Conservation (phyloP, 2,329 filamentous ascomycete species). For the Aspergillus fischeri region DNA sequence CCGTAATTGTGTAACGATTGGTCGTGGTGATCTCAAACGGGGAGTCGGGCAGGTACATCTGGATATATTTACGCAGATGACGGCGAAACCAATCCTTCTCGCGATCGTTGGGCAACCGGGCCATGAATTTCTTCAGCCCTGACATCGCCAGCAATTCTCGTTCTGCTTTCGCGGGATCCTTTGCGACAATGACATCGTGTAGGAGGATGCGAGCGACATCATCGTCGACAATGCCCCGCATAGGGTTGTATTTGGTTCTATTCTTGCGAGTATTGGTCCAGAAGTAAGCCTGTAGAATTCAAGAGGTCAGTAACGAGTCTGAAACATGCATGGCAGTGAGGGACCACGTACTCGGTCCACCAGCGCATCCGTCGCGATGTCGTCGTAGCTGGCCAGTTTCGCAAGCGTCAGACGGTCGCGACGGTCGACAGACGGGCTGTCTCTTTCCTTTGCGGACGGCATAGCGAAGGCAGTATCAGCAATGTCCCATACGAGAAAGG, state of each 20-base stretch:
- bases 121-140: slow-evolving; percentile 69
- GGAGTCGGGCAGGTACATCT: slow-evolving; percentile 89
- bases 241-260: slow-evolving; percentile 76
- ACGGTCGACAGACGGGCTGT: slow-evolving; percentile 29
- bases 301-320: slow-evolving; percentile 13
- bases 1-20: slow-evolving; percentile 89
- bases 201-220: slow-evolving; percentile 58
- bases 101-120: slow-evolving; percentile 64
- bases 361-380: slow-evolving; percentile 89
- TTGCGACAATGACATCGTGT: slow-evolving; percentile 66
- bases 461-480: slow-evolving; percentile 16
- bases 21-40: slow-evolving; percentile 92
- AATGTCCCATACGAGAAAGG: slow-evolving; percentile 10
- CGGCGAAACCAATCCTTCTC: slow-evolving; percentile 82
- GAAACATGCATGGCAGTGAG: slow-evolving; percentile 1
- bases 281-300: slow-evolving; percentile 69
- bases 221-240: slow-evolving; percentile 69
- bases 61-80: slow-evolving; percentile 85
- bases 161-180: slow-evolving; percentile 68
- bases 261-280: slow-evolving; percentile 98
- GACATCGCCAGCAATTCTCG: slow-evolving; percentile 66
- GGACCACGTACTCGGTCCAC: slow-evolving; percentile 77
- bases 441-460: slow-evolving; percentile 36
- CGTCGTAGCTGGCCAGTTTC: slow-evolving; percentile 89
- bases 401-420: slow-evolving; percentile 76